Base-by-base conservation (phyloP, 257 asterid genomes). In the Penstemon eatonii region DNA sequence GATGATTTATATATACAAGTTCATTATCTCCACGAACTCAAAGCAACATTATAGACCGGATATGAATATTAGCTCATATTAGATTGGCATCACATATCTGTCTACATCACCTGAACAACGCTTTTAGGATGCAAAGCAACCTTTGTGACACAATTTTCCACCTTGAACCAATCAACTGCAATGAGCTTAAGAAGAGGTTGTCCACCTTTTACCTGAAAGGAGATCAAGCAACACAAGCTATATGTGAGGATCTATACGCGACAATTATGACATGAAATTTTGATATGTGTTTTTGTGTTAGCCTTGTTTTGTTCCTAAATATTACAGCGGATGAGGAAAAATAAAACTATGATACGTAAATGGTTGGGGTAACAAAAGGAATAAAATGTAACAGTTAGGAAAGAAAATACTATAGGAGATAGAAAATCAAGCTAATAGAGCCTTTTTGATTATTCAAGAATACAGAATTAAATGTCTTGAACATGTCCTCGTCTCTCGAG, bases 81-180 rank as follows among this genome's bases (percentile, higher is more conserved):
- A 53, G 5, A 25, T 11, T 18, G 61, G 41, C 44, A 44, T 10
- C 10, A 9, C 4, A 19, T 64, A 60, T 56, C 36, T 43, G 18
- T 51, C 41, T 25, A 46, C 61, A 63, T 81, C 77, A 94, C 99
- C 99, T 91, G 98, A 60, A 84, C 90, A 71, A 94, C 84, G 82
- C 83, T 82, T 73, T 86, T 85, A 56, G 96, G 94, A 85, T 91
- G 92, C 78, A 91, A 80, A 33, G 99, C 96, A 69, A 91, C 81
- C 63, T 85, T 82, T 56, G 89, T 67, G 51, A 73, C 71, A 70
- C 85, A 68, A 42, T 82, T 76, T 54, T 91, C 98, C 66, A 87
- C 89, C 78, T 89, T 91, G 83, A 87, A 91, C 99, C 99, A 94
- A 83, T 94, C 99, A 78, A 94, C 98, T 42, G 96, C 96, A 47